Evolutionary conservation across 163 green algal species (phyloP).

Genomic region (Scenedesmus sp.): DNA sequence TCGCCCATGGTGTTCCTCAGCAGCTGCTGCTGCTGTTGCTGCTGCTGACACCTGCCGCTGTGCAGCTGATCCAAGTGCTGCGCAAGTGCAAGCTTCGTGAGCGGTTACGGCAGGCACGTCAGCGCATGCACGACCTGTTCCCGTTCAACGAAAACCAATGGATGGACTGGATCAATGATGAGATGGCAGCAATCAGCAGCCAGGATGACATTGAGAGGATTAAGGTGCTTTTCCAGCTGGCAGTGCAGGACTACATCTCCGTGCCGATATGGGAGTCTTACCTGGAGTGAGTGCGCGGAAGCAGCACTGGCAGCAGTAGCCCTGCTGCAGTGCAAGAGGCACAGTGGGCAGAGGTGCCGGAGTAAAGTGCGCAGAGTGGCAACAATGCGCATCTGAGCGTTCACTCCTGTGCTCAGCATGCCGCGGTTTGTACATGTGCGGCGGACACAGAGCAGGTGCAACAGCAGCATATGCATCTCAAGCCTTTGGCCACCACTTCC

Average conservation of each 20-base stretch:
- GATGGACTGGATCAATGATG: slow-evolving; percentile 92
- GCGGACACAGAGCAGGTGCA: neutral
- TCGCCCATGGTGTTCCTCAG: neutral
- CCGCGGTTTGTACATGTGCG: no score
- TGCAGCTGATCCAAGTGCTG: slow-evolving; percentile 82
- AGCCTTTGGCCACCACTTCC: neutral
- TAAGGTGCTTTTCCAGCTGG: slow-evolving; percentile 61
- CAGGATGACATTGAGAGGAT: slow-evolving; percentile 59
- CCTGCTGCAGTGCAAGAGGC: neutral
- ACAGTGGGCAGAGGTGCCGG: neutral
- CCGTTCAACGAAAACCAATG: slow-evolving; percentile 88
- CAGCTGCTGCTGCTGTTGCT: neutral
- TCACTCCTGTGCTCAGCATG: no score
- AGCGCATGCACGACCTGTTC: slow-evolving; percentile 81
- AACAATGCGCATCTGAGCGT: neutral
- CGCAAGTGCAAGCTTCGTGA: slow-evolving; percentile 73
- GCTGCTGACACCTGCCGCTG: neutral
- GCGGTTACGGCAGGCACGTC: slow-evolving; percentile 73
- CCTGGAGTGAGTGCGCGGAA: slow-evolving; percentile 72
- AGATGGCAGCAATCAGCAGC: slow-evolving; percentile 59
- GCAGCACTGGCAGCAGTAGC: neutral
- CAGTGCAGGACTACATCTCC: slow-evolving; percentile 87
- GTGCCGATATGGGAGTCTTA: slow-evolving; percentile 83
- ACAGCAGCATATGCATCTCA: neutral
- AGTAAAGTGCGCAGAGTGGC: neutral